phyloP scores from a whole-genome alignment of 228 moss, liverwort and hornwort species.

The Sphagnum fallax region DNA sequence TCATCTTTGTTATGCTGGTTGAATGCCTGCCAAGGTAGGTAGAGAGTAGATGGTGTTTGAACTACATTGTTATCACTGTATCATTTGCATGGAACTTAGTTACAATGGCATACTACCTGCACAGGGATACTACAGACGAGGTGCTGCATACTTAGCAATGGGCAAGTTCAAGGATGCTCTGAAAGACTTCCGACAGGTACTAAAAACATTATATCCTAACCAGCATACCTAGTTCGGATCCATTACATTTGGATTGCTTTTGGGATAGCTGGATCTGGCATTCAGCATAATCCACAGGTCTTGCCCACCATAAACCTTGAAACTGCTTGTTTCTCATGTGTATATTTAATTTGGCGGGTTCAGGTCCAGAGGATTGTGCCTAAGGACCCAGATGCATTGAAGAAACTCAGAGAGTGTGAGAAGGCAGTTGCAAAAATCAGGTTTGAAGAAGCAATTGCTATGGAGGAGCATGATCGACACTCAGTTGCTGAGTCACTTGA shows the following conservation, averaged over 20 bases:
- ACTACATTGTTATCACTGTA: too few relatives aligned
- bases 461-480: slow-evolving; percentile 38
- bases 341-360: not conserved
- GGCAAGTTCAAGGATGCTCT: slow-evolving; percentile 89
- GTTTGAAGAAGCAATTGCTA: slow-evolving; percentile 91
- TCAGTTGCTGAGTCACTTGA: slow-evolving; percentile 65
- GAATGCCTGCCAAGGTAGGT: too few relatives aligned
- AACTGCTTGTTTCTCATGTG: too few relatives aligned
- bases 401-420: slow-evolving; percentile 92
- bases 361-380: slow-evolving; percentile 92
- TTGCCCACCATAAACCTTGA: too few relatives aligned
- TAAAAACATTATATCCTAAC: not conserved
- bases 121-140: slow-evolving; percentile 99
- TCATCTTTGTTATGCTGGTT: too few relatives aligned
- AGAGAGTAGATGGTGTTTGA: too few relatives aligned
- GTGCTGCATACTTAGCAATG: slow-evolving; percentile 90
- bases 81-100: too few relatives aligned
- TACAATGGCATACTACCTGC: not conserved
- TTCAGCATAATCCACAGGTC: too few relatives aligned
- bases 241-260: not conserved
- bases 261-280: not conserved
- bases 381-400: slow-evolving; percentile 89
- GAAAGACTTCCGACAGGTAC: slow-evolving; percentile 92
- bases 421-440: slow-evolving; percentile 80
- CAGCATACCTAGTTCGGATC: not conserved